Percentiles rank a stretch among this genome's conserved stretches.
phyloP scores from a whole-genome alignment of 78 protist genomes.

The Cavenderia fasciculata region DNA sequence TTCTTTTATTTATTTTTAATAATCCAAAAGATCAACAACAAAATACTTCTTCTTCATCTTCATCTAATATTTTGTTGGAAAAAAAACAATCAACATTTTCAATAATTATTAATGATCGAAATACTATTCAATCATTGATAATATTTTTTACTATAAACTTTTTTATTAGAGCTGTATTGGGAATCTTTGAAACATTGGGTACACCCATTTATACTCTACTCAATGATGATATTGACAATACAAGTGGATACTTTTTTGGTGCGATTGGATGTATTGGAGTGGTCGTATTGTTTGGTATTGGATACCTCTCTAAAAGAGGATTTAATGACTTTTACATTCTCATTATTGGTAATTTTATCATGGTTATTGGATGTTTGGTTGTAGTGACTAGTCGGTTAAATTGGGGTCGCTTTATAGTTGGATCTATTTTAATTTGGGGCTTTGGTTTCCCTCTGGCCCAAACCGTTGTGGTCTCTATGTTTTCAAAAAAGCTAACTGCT shows the following conservation, averaged over 20 bases:
- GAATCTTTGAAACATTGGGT: constrained; percentile 28
- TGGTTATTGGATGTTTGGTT: neutral
- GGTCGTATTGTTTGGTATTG: neutral
- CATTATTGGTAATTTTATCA: neutral
- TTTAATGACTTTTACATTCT: constrained; percentile 18
- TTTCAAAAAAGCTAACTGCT: constrained; percentile 2
- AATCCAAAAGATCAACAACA: neutral
- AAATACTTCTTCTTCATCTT: neutral
- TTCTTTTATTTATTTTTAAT: neutral
- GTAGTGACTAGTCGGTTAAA: neutral
- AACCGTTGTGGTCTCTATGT: constrained; percentile 34
- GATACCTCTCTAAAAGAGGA: neutral
- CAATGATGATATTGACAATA: neutral
- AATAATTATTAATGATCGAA: neutral
- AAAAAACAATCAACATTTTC: constrained; percentile 5
- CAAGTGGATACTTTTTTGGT: constrained; percentile 20
- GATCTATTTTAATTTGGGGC: constrained; percentile 7
- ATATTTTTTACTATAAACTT: neutral
- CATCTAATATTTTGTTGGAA: neutral
- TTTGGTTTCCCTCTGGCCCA: constrained; percentile 33
- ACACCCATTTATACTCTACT: neutral
- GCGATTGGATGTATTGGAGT: constrained; percentile 15
- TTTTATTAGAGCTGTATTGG: neutral
- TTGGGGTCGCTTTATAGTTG: constrained; percentile 4
- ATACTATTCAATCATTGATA: neutral